Conservation (phyloP, 2,329 filamentous ascomycete genomes). For the Fusarium oligoseptatum region DNA sequence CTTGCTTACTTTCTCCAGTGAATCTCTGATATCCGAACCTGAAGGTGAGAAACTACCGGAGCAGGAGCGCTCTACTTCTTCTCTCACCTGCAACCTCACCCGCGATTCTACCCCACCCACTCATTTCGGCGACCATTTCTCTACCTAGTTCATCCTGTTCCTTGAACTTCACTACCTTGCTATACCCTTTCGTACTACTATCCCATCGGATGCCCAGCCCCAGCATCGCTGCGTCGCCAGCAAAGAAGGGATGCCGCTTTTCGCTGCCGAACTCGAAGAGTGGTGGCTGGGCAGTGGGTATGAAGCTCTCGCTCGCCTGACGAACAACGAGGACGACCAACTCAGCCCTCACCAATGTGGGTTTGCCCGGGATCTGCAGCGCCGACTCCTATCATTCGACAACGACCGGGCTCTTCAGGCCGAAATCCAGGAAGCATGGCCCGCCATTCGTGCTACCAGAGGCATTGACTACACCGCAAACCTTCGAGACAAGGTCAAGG, state of each 20-base stretch:
- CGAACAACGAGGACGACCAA: conserved; percentile 35
- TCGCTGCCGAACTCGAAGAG: conserved; percentile 49
- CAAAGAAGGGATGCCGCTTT: conserved; percentile 47
- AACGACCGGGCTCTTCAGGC: conserved; percentile 38
- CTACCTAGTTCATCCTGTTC: neutral
- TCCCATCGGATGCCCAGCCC: neutral
- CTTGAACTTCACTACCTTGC: neutral
- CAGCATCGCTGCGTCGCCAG: neutral
- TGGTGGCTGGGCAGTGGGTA: conserved; percentile 52
- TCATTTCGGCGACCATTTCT: conserved; percentile 3
- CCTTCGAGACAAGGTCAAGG: conserved; percentile 46
- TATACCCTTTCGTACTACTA: neutral
- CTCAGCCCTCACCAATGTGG: conserved; percentile 47
- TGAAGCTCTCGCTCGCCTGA: conserved; percentile 44
- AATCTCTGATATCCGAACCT: neutral
- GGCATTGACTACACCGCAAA: conserved; percentile 43
- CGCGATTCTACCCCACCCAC: neutral
- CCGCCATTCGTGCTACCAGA: conserved; percentile 25
- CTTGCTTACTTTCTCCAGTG: neutral
- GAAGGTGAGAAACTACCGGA: neutral
- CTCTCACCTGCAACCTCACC: neutral
- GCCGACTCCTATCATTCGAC: conserved; percentile 50
- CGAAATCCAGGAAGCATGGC: conserved; percentile 38
- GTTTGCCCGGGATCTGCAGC: conserved; percentile 50
- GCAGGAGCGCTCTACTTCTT: neutral